Evolutionary conservation across 495 filamentous ascomycete genomes (phyloP).

Genomic region (Hyaloscypha variabilis): DNA sequence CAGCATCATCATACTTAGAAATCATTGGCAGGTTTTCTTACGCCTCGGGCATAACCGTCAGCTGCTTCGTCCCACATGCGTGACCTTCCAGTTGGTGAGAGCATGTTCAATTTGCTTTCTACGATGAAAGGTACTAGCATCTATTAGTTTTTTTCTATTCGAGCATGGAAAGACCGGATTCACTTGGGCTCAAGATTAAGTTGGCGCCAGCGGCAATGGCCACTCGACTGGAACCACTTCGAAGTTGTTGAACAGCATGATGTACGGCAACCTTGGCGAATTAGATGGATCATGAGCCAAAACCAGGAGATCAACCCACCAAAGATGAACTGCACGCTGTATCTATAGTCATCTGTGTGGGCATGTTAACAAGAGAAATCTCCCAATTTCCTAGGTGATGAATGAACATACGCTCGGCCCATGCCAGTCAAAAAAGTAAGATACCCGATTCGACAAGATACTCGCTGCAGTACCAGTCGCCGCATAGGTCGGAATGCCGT

Average conservation of each 20-base stretch:
- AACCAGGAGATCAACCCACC: too few species aligned
- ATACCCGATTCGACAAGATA: slow-evolving; percentile 66
- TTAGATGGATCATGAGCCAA: too few species aligned
- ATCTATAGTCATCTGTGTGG: slow-evolving; percentile 84
- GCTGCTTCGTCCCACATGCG: slow-evolving; percentile 64
- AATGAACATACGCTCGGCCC: too few species aligned
- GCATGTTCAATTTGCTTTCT: slow-evolving; percentile 34
- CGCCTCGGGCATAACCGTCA: slow-evolving; percentile 68
- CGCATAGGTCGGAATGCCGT: slow-evolving; percentile 37
- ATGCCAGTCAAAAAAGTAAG: slow-evolving; percentile 59
- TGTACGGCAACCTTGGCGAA: slow-evolving; percentile 68
- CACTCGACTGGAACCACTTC: slow-evolving; percentile 51
- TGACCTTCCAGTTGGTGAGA: slow-evolving; percentile 47
- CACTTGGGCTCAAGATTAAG: slow-evolving; percentile 21
- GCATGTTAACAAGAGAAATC: too few species aligned
- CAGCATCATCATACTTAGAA: too few species aligned
- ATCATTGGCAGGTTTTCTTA: too few species aligned
- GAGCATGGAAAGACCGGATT: too few species aligned
- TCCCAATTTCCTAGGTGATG: too few species aligned
- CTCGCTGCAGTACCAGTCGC: slow-evolving; percentile 46
- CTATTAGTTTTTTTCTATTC: too few species aligned
- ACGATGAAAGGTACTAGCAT: slow-evolving; percentile 30
- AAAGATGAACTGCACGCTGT: slow-evolving; percentile 70
- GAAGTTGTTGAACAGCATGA: slow-evolving; percentile 78
- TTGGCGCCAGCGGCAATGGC: slow-evolving; percentile 36